Evolutionary conservation across 2,329 filamentous ascomycete genomes (phyloP).

Genomic region (Colletotrichum tamarilloi): DNA sequence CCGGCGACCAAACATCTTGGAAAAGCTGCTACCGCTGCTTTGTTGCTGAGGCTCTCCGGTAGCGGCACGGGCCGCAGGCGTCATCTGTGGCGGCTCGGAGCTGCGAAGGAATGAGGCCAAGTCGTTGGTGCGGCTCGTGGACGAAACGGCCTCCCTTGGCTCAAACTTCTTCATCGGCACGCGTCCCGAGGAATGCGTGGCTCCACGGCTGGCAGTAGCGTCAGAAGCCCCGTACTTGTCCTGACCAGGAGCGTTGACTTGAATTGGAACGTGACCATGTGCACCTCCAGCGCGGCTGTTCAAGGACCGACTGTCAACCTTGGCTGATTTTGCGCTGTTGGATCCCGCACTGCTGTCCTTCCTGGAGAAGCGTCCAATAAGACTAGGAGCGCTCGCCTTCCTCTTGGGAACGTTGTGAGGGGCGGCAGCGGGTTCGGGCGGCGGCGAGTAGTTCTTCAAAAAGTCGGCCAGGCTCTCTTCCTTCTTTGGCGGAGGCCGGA

Average conservation of each 20-base stretch:
- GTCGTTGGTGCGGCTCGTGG: slow-evolving; percentile 68
- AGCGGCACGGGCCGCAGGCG: slow-evolving; percentile 41
- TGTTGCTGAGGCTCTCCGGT: slow-evolving; percentile 45
- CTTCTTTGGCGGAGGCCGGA: slow-evolving; percentile 53
- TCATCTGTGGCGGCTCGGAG: slow-evolving; percentile 67
- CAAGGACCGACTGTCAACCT: slow-evolving; percentile 49
- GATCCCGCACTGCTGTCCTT: slow-evolving; percentile 45
- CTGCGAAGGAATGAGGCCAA: slow-evolving; percentile 79
- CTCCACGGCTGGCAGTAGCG: slow-evolving; percentile 35
- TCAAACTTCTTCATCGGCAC: slow-evolving; percentile 69
- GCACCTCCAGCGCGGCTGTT: slow-evolving; percentile 52
- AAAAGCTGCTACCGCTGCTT: slow-evolving; percentile 51
- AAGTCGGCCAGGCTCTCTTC: slow-evolving; percentile 82
- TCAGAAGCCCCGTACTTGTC: slow-evolving; percentile 53
- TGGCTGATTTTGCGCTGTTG: slow-evolving; percentile 41
- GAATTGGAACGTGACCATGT: slow-evolving; percentile 63
- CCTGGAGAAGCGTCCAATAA: slow-evolving; percentile 69
- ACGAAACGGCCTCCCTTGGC: slow-evolving; percentile 62
- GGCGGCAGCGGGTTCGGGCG: slow-evolving; percentile 58
- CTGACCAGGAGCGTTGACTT: slow-evolving; percentile 60
- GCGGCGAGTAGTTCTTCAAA: slow-evolving; percentile 75
- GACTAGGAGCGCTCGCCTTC: slow-evolving; percentile 71
- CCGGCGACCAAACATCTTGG: slow-evolving; percentile 61
- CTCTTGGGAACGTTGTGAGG: slow-evolving; percentile 63
- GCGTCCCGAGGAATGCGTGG: slow-evolving; percentile 47